These are phyloP conservation scores for Cupressus sempervirens DNA, from an alignment of 75 land plant species.

Conservation along the genomic window DNA sequence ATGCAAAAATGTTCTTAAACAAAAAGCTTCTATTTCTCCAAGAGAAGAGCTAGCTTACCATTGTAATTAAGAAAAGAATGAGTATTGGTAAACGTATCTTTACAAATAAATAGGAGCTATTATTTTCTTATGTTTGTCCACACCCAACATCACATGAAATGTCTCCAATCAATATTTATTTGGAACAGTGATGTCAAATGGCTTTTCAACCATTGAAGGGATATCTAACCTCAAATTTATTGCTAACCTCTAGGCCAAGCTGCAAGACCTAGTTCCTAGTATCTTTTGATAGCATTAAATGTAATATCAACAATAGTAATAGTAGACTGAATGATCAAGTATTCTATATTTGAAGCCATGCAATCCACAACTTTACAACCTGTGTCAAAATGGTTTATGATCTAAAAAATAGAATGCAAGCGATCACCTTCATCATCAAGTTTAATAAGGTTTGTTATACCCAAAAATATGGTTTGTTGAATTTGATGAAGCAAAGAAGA, in stretches of 20 bases:
- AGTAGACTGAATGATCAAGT: constrained; percentile 19
- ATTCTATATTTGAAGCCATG: constrained; percentile 29
- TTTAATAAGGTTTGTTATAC: constrained; percentile 22
- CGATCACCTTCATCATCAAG: too few relatives aligned
- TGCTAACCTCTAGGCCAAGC: constrained; percentile 21
- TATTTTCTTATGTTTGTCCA: constrained; percentile 9
- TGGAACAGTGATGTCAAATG: constrained; percentile 19
- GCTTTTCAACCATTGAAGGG: constrained; percentile 5
- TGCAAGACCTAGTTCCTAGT: constrained; percentile 6
- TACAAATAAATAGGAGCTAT: constrained; percentile 31
- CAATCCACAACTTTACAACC: constrained; percentile 26
- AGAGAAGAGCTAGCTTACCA: too few relatives aligned
- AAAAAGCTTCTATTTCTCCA: too few relatives aligned
- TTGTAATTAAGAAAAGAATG: constrained; percentile 34
- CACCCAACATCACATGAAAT: constrained; percentile 4
- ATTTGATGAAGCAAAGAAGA: constrained; percentile 15
- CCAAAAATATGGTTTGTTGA: constrained; percentile 15
- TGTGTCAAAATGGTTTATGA: constrained; percentile 39
- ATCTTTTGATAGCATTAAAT: constrained; percentile 9
- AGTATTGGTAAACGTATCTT: constrained; percentile 40
- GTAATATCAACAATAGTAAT: not conserved
- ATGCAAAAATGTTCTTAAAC: too few relatives aligned
- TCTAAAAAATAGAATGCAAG: constrained; percentile 27
- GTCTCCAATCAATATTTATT: constrained; percentile 20
- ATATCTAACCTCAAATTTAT: constrained; percentile 14